Base-by-base conservation (phyloP, 2,329 filamentous ascomycete species). In the Trichoderma oligosporum region DNA sequence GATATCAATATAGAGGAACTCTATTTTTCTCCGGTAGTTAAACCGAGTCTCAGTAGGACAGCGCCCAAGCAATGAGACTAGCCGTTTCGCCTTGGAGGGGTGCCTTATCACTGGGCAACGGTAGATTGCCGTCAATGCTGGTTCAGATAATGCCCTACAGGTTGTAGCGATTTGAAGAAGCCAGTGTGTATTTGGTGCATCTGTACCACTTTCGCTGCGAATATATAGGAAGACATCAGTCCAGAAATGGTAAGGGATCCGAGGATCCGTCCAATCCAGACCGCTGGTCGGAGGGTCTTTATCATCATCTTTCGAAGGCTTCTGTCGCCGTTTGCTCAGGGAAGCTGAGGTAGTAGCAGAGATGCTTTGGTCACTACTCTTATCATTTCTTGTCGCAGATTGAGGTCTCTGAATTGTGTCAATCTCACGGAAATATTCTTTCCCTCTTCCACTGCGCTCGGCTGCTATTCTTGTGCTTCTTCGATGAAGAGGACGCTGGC, bases 91-190 rank as follows among this genome's bases (percentile, higher is more conserved):
- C 68, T 76, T 79, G 56, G 70, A 65, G 55, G 73, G 64, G 33
- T 66, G 72, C 58, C 81, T 77, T 42, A 94, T 74, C 1, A 85
- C 84, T 7, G 89, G 89, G 4, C 78, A 82, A 45, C 80, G 77
- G 68, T 94, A 94, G 4, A 95, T 76, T 1, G 83, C 86, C 4
- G 84, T 84, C 49, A 94, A 71, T 1, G 88, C 88, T 4, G 90
- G 87, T 64, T 91, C 89, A 0, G 82, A 74, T 57, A 92, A 90
- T 2, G 78, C 70, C 49, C 77, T 81, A 63, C 86, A 92, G 14
- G 84, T 73, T 2, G 79, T 76, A 33, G 87, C 83, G 42, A 82
- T 74, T n/a, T 77, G 75, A 8, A 87, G 71, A 6, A 95, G 80
- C 87, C 87, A 91, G 64, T 78, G 76, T 11, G 76, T 77, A 65